phyloP scores from a whole-genome alignment of 345 rosid genomes.

The Euphorbia pulcherrima region DNA sequence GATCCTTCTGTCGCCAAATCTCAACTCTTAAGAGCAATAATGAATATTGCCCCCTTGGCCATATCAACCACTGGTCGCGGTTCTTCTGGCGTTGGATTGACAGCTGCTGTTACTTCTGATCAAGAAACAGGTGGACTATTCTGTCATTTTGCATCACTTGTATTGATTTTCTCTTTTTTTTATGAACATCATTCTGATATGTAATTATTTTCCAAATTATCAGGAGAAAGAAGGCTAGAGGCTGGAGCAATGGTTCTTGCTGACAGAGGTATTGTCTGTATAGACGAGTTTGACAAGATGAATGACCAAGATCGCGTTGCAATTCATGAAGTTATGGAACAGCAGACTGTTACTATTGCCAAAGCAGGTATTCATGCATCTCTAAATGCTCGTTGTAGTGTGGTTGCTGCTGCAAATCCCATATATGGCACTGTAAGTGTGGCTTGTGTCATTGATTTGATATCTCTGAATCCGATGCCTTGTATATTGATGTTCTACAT shows the following conservation, averaged over 20 bases:
- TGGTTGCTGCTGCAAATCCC: conserved; percentile 99
- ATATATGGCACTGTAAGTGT: conserved; percentile 93
- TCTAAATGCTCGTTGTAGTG: conserved; percentile 94
- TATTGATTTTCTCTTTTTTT: background rate
- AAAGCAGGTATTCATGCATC: conserved; percentile 99
- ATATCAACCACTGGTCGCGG: conserved; percentile 99
- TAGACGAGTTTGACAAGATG: conserved; percentile 99
- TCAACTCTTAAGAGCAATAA: conserved; percentile 92
- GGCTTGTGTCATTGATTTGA: conserved; percentile 2
- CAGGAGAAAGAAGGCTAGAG: conserved; percentile 98
- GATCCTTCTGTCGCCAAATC: conserved; percentile 99
- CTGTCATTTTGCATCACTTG: background rate
- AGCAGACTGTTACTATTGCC: conserved; percentile 97
- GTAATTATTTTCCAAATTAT: conserved; percentile 10
- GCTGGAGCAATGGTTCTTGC: conserved; percentile 99
- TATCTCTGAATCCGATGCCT: background rate
- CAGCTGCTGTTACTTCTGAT: conserved; percentile 99
- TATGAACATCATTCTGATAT: background rate
- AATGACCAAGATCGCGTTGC: conserved; percentile 98
- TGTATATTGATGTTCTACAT: conserved; percentile 2
- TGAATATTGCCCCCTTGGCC: conserved; percentile 98
- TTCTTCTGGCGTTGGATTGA: conserved; percentile 98
- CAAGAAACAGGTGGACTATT: conserved; percentile 82
- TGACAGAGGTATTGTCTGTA: conserved; percentile 93
- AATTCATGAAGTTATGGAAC: conserved; percentile 99